Evolutionary conservation across 225 moss, liverwort and hornwort species (phyloP), one percentile per base, ranked within the genome.

Genomic region (Rhytidiadelphus loreus): DNA sequence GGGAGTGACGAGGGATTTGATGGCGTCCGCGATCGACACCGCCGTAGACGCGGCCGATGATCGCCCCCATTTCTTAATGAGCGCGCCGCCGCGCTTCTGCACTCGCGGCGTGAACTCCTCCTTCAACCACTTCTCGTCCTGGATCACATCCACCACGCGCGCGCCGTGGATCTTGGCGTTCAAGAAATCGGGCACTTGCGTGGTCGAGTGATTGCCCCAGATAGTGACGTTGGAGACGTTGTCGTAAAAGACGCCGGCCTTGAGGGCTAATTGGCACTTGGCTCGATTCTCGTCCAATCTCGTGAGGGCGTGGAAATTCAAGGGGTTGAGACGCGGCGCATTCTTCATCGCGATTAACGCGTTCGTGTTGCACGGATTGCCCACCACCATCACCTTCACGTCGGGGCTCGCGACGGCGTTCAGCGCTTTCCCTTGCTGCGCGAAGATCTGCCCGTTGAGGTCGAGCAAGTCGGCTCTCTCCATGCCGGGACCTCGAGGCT

Each of bases 151-250:
- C 82, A 93, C 92, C 13, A 94, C 97, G 48, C 84, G 90, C 62
- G 86, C 93, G 61, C 91, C 96, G 62, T 99, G 97, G 77, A 99
- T 97, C 57, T 92, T 96, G 48, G 98, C 98, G 77, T 99, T 99
- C 73, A 99, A 86, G 12, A 99, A 99, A 74, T 99, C 98, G n/a
- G 96, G 98, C 46, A 99, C 96, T 91, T 99, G 98, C 6, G 98
- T 99, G 16, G 96, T 99, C 46, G 96, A 96, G 90, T 99, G 98
- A 83, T 99, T 99, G 12, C 98, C 98, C 98, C 98, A 99, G 52
- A 99, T 99, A 24, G 97, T 99, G 32, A 94, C 94, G 78, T 99
- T 95, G 7, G 98, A 99, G 37, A 99, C 98, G 88, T 97, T 97
- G 81, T 98, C 98, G 87, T 99, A 99, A 68, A 97, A 97, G 17